phyloP scores from a whole-genome alignment of 148 eudicot species.

The Fagopyrum homotropicum region DNA sequence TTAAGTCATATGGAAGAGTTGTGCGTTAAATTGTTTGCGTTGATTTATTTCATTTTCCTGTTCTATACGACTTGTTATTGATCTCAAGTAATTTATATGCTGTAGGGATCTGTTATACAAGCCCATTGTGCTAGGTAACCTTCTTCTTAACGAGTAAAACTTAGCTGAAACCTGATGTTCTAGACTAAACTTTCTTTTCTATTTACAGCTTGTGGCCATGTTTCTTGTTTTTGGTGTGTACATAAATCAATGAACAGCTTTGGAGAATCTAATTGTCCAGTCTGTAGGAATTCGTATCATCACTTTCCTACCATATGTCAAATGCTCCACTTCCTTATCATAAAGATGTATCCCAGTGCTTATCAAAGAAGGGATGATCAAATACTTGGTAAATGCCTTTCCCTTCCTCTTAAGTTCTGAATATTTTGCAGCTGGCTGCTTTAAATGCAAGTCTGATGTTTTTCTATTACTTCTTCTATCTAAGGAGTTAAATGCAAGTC shows the following conservation, averaged over 20 bases:
- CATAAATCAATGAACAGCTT: constrained; percentile 44
- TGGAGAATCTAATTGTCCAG: constrained; percentile 59
- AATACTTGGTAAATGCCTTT: constrained; percentile 43
- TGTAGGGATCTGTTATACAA: constrained; percentile 15
- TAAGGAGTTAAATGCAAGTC: neutral
- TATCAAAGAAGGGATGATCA: constrained; percentile 61
- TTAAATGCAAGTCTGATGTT: neutral
- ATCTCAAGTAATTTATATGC: neutral
- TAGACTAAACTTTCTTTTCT: constrained; percentile 11
- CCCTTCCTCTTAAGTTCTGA: neutral
- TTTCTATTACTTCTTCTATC: neutral
- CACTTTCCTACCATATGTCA: constrained; percentile 69
- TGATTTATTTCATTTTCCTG: neutral
- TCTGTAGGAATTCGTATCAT: constrained; percentile 63
- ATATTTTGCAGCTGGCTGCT: neutral
- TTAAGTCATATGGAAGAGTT: neutral
- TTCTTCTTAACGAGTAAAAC: neutral
- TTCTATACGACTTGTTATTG: constrained; percentile 6
- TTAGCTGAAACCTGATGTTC: neutral
- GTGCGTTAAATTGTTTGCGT: neutral
- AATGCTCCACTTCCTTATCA: constrained; percentile 55
- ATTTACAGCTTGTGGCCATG: constrained; percentile 73
- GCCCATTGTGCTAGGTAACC: constrained; percentile 12
- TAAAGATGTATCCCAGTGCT: constrained; percentile 64
- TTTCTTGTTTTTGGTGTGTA: constrained; percentile 86